Evolutionary conservation across 129 eudicot species (phyloP).

Genomic region (Lactuca sativa): DNA sequence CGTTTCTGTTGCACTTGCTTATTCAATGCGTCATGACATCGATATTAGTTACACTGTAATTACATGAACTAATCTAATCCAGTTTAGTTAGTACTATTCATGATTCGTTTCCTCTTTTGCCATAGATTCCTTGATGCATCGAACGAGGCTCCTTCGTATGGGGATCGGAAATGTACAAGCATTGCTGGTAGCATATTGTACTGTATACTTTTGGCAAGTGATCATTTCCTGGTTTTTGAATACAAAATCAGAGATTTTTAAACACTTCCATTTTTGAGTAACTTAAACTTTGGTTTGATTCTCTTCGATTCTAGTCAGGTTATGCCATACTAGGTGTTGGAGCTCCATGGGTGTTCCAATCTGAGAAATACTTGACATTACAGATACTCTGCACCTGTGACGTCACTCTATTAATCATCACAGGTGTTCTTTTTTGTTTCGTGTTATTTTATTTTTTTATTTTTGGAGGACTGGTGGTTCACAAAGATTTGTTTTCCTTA

Average conservation of each 20-base stretch:
- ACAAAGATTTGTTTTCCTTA: conserved; percentile 17
- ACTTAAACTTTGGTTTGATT: conserved; percentile 19
- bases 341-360: conserved; percentile 72
- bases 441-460: not conserved
- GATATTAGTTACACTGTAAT: not conserved
- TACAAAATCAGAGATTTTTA: not conserved
- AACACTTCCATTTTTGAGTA: not conserved
- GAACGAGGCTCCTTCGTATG: conserved; percentile 88
- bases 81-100: conserved; percentile 3
- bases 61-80: conserved; percentile 1
- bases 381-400: conserved; percentile 83
- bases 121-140: conserved; percentile 86
- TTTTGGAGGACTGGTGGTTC: not conserved
- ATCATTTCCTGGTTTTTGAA: conserved; percentile 18
- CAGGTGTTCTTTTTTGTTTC: conserved; percentile 45
- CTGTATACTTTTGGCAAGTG: conserved; percentile 85
- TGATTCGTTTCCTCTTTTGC: conserved; percentile 16
- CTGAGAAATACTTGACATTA: conserved; percentile 44
- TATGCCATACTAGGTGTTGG: conserved; percentile 82
- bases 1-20: too few species aligned
- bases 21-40: too few species aligned
- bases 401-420: conserved; percentile 60
- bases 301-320: conserved; percentile 70
- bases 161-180: conserved; percentile 77
- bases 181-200: conserved; percentile 80